phyloP scores from a whole-genome alignment of 2,329 filamentous ascomycete genomes.

The Ophiostoma ips region DNA sequence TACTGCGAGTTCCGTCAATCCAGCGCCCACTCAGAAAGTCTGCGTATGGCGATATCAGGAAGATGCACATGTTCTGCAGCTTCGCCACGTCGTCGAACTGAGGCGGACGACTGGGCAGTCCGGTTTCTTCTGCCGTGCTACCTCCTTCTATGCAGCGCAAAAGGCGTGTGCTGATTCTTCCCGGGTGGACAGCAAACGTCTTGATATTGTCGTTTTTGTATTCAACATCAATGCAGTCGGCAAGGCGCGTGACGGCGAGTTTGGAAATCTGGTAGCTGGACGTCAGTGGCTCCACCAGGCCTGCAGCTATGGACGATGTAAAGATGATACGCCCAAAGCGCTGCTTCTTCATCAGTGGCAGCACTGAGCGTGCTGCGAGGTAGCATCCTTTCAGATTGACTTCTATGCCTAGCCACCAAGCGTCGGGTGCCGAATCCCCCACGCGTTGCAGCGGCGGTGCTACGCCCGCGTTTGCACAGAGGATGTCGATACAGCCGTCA shows the following conservation, averaged over 20 bases:
- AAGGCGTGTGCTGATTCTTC: neutral
- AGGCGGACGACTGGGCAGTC: neutral
- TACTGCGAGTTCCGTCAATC: neutral
- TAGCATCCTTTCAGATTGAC: neutral
- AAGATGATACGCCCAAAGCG: neutral
- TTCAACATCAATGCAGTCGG: neutral
- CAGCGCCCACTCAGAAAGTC: neutral
- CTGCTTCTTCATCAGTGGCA: neutral
- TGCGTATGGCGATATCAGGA: neutral
- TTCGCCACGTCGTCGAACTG: neutral
- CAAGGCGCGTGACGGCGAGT: neutral
- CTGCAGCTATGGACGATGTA: neutral
- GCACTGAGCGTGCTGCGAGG: neutral
- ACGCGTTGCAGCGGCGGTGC: neutral
- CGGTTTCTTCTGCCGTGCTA: neutral
- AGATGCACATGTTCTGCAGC: neutral
- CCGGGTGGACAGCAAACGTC: neutral
- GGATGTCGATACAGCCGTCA: neutral
- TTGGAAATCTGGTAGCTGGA: neutral
- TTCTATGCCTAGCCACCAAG: neutral
- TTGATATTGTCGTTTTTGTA: neutral
- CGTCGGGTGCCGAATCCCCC: neutral
- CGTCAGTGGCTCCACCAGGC: neutral
- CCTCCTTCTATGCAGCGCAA: neutral
- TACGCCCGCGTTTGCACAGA: neutral